These are phyloP conservation scores for Rhizopus sp. DNA, from an alignment of 371 early-diverging fungal genomes.

Conservation along the genomic window DNA sequence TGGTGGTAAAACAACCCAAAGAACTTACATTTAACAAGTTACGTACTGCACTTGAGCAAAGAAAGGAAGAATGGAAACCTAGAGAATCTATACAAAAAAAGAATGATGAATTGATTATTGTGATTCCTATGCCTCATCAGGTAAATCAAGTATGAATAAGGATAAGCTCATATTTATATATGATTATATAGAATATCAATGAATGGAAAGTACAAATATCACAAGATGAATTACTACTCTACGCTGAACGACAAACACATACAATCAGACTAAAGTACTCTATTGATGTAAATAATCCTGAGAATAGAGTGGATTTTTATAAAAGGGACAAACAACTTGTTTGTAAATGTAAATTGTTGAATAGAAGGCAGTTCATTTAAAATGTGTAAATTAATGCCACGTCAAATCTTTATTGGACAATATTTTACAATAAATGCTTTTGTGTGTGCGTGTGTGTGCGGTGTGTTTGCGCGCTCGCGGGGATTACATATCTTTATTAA, in stretches of 20 bases:
- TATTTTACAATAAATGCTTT: neutral
- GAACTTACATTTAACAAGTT: neutral
- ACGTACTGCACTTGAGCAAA: neutral
- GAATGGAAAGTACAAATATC: conserved; percentile 44
- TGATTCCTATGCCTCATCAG: neutral
- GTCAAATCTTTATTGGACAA: conserved; percentile 28
- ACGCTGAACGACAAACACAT: conserved; percentile 6
- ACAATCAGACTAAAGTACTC: conserved; percentile 13
- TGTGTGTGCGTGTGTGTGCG: neutral
- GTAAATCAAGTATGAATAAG: conserved; percentile 37
- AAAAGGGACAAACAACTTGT: conserved; percentile 31
- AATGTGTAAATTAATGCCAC: conserved; percentile 6
- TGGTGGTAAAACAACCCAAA: conserved; percentile 56
- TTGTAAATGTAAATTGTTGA: conserved; percentile 18
- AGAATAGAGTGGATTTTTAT: conserved; percentile 31
- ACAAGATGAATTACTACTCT: conserved; percentile 25
- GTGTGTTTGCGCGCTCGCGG: too few relatives aligned
- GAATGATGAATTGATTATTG: neutral
- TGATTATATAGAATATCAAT: conserved; percentile 12
- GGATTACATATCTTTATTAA: neutral
- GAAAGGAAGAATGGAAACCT: neutral
- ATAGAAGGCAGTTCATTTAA: conserved; percentile 30
- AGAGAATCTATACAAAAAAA: neutral
- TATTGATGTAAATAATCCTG: conserved; percentile 22
- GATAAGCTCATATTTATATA: conserved; percentile 34